Evolutionary conservation across 2,329 filamentous ascomycete species (phyloP).

Genomic region (Talaromyces sp.): DNA sequence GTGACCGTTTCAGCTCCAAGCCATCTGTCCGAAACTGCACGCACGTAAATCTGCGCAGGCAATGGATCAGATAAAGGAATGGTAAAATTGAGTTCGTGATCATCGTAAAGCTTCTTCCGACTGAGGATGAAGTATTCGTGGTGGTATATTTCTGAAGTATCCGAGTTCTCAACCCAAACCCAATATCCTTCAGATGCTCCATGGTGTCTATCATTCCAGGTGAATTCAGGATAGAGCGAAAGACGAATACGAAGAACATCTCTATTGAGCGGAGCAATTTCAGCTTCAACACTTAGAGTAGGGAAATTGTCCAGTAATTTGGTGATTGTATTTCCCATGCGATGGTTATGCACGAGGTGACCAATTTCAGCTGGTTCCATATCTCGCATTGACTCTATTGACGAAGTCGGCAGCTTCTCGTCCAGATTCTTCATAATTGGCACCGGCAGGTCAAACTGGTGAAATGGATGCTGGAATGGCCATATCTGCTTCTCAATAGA

Average conservation of each 20-base stretch:
- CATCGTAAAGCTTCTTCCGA: conserved; percentile 83
- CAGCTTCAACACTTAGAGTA: conserved; percentile 82
- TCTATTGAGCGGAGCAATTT: conserved; percentile 91
- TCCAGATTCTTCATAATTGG: conserved; percentile 82
- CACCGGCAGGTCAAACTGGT: conserved; percentile 87
- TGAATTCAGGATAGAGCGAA: conserved; percentile 81
- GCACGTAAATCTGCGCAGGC: conserved; percentile 92
- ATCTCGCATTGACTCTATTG: conserved; percentile 80
- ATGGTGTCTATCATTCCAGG: conserved; percentile 90
- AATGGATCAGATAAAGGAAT: conserved; percentile 92
- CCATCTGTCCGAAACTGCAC: conserved; percentile 93
- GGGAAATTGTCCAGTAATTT: conserved; percentile 88
- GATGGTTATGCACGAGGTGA: conserved; percentile 81
- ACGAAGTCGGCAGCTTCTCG: conserved; percentile 67
- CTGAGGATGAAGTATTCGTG: conserved; percentile 95
- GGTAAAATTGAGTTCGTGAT: conserved; percentile 97
- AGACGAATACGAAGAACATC: conserved; percentile 92
- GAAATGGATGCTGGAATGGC: conserved; percentile 90
- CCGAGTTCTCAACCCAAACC: conserved; percentile 98
- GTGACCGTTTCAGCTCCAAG: conserved; percentile 93
- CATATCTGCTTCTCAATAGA: conserved; percentile 95
- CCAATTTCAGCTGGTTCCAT: conserved; percentile 94
- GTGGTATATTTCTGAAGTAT: conserved; percentile 95
- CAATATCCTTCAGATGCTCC: conserved; percentile 95
- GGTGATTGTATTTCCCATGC: conserved; percentile 76